Percentiles rank a stretch among this genome's conserved stretches.
These are phyloP conservation scores for Fistulina hepatica DNA, from an alignment of 1,284 basidiomycete species.

Conservation along the genomic window DNA sequence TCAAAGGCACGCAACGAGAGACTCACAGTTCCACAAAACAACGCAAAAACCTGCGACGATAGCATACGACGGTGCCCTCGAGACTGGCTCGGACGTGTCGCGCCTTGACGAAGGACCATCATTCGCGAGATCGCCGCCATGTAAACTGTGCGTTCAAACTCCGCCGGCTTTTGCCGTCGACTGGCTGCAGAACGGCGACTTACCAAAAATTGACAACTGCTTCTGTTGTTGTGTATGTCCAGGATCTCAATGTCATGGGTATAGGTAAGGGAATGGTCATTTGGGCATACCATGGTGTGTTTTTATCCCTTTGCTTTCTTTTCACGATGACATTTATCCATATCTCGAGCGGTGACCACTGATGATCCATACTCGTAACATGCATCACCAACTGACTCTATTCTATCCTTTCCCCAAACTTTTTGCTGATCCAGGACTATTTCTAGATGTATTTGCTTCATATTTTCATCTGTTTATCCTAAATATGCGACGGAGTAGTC, in stretches of 20 bases:
- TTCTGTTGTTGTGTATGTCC: background rate
- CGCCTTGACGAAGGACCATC: too few species aligned
- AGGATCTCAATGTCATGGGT: background rate
- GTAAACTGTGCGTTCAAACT: too few species aligned
- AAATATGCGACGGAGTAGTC: too few species aligned
- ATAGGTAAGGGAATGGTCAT: background rate
- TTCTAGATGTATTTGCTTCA: too few species aligned
- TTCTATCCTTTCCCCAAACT: slow-evolving; percentile 16
- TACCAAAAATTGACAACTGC: too few species aligned
- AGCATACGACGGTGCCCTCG: too few species aligned
- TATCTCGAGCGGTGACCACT: slow-evolving; percentile 57
- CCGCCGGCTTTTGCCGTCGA: too few species aligned
- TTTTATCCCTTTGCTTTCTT: background rate
- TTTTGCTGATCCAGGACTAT: too few species aligned
- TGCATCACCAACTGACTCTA: slow-evolving; percentile 70
- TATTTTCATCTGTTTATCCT: too few species aligned
- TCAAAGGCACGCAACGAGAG: slow-evolving; percentile 14
- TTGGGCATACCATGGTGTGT: slow-evolving; percentile 9
- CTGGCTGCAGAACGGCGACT: too few species aligned
- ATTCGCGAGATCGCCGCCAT: too few species aligned
- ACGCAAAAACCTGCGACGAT: background rate
- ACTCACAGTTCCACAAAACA: slow-evolving; percentile 18
- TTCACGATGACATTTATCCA: slow-evolving; percentile 55
- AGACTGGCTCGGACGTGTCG: too few species aligned
- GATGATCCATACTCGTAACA: slow-evolving; percentile 66